These are phyloP conservation scores for Shiraia bambusicola DNA, from an alignment of 2,329 filamentous ascomycete species.

Conservation along the genomic window DNA sequence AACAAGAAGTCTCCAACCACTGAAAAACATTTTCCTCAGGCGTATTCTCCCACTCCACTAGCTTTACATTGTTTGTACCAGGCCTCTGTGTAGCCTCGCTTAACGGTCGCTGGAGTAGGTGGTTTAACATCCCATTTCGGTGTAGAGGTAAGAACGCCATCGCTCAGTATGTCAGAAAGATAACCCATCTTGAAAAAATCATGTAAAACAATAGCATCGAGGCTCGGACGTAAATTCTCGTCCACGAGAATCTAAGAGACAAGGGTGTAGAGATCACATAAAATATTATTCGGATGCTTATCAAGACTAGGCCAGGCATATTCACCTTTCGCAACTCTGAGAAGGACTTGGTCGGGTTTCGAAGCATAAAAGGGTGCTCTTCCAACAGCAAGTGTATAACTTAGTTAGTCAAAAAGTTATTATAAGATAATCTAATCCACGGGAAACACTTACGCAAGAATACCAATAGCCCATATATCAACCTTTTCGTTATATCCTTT, in stretches of 20 bases:
- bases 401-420: constrained; percentile 43
- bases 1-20: constrained; percentile 50
- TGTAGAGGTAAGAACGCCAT: constrained; percentile 46
- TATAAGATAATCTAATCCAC: not conserved
- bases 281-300: constrained; percentile 68
- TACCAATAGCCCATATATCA: constrained; percentile 96
- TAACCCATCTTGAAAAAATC: constrained; percentile 76
- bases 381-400: constrained; percentile 94
- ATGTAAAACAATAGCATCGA: constrained; percentile 77
- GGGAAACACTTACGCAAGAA: constrained; percentile 71
- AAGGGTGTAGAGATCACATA: constrained; percentile 72
- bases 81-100: constrained; percentile 52
- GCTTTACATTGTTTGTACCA: constrained; percentile 54
- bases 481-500: constrained; percentile 97
- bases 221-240: constrained; percentile 71
- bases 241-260: constrained; percentile 77
- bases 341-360: constrained; percentile 83
- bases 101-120: constrained; percentile 47
- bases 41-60: constrained; percentile 53
- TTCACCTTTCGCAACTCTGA: constrained; percentile 66
- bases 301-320: constrained; percentile 76
- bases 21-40: constrained; percentile 49
- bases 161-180: constrained; percentile 60
- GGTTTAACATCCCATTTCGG: constrained; percentile 52
- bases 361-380: constrained; percentile 95